These are phyloP conservation scores for Chlamydomonas urium DNA, from an alignment of 139 green algal species.

Conservation along the genomic window DNA sequence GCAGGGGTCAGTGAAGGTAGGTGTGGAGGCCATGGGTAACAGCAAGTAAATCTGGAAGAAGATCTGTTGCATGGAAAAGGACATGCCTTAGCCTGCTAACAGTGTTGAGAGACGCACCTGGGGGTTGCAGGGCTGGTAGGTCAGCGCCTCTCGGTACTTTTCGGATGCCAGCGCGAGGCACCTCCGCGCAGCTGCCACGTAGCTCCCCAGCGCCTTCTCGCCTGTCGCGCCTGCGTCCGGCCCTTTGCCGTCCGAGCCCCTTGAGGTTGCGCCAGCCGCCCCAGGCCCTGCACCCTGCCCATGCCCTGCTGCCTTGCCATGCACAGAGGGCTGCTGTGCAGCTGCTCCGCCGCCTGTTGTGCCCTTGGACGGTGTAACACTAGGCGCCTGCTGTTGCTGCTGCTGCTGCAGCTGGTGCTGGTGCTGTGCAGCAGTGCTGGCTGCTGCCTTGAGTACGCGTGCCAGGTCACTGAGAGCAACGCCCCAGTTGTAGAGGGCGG, in stretches of 20 bases:
- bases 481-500: slow-evolving; percentile 73
- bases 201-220: neutral
- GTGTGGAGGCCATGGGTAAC: too few species aligned
- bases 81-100: too few species aligned
- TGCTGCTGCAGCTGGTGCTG: neutral
- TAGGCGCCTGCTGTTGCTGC: neutral
- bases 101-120: too few species aligned
- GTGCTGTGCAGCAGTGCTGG: neutral
- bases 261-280: neutral
- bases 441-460: neutral
- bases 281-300: neutral
- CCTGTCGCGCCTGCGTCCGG: neutral
- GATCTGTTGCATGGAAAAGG: too few species aligned
- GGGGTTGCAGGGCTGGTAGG: slow-evolving; percentile 40
- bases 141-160: slow-evolving; percentile 63
- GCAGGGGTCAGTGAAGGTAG: too few species aligned
- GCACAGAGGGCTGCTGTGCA: too few species aligned
- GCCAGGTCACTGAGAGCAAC: slow-evolving; percentile 72
- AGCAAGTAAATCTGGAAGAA: too few species aligned
- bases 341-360: neutral
- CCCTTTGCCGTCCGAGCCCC: neutral
- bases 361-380: neutral
- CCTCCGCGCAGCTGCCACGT: neutral
- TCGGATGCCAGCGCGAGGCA: slow-evolving; percentile 46
- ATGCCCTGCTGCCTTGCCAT: neutral